Evolutionary conservation across 139 green algal species (phyloP).

Genomic region (Astrephomene gubernaculifera): DNA sequence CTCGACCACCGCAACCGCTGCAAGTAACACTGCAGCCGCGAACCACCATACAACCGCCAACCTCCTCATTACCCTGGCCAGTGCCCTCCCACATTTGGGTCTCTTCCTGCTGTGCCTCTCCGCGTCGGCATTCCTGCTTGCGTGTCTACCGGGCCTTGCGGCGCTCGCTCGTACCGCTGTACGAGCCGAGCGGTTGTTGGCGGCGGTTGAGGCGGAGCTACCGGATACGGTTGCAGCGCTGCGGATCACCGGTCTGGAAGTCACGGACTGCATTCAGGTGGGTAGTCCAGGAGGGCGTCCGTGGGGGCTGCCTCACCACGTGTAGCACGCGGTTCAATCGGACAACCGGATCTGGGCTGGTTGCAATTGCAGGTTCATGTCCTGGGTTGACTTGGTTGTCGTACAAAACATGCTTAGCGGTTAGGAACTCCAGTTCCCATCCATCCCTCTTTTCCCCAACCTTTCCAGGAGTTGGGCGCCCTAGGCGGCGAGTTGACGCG

Average conservation of each 20-base stretch:
- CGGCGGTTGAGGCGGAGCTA: slow-evolving; percentile 22
- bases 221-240: slow-evolving; percentile 28
- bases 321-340: neutral
- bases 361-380: neutral
- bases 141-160: slow-evolving; percentile 8
- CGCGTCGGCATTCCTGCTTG: slow-evolving; percentile 7
- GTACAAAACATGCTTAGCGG: neutral
- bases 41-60: neutral
- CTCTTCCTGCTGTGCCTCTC: slow-evolving; percentile 11
- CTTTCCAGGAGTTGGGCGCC: slow-evolving; percentile 22
- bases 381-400: neutral
- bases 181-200: slow-evolving; percentile 12
- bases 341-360: too few relatives aligned
- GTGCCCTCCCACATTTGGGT: neutral
- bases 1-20: neutral
- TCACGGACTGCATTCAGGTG: slow-evolving; percentile 44
- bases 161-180: neutral
- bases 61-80: neutral
- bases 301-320: neutral
- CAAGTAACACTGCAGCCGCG: neutral
- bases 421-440: too few relatives aligned
- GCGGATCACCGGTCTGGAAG: slow-evolving; percentile 33
- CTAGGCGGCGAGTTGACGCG: slow-evolving; percentile 34
- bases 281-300: neutral
- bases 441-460: neutral